Conservation (phyloP, 371 early-diverging fungal species). For the Encephalitozoon hellem region DNA sequence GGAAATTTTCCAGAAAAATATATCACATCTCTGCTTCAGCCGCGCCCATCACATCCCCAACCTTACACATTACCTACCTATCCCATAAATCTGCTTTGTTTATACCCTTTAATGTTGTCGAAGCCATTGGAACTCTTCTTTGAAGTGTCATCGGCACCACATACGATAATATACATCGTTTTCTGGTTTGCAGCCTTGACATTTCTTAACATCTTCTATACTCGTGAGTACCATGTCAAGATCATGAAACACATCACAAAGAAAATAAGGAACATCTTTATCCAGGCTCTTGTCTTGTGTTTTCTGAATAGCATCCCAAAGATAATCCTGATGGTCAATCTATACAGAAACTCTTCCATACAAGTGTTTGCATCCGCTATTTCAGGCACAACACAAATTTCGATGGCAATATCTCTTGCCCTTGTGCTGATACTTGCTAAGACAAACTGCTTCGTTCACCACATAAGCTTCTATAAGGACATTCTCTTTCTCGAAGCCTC, state of each 20-base stretch:
- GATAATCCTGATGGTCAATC: not conserved
- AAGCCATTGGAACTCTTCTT: not conserved
- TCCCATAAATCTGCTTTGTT: conserved; percentile 8
- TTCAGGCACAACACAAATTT: not conserved
- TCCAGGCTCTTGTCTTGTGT: not conserved
- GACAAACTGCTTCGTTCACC: not conserved
- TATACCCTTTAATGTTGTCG: conserved; percentile 1
- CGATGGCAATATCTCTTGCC: not conserved
- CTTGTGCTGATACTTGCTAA: not conserved
- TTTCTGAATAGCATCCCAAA: conserved; percentile 5
- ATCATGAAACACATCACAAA: not conserved
- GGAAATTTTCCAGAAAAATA: not conserved
- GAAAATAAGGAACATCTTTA: not conserved
- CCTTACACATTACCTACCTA: not conserved
- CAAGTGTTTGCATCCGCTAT: not conserved
- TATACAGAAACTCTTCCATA: not conserved
- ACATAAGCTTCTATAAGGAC: conserved; percentile 14
- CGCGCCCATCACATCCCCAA: too few relatives aligned
- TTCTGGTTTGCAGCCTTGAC: not conserved
- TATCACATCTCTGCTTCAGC: not conserved
- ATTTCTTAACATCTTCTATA: not conserved
- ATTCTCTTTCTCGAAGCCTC: conserved; percentile 2
- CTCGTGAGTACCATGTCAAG: not conserved
- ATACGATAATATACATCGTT: not conserved
- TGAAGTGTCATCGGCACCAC: not conserved